These are phyloP conservation scores for Wallacemonas sp. DNA, from an alignment of 208 protist genomes.

Conservation along the genomic window DNA sequence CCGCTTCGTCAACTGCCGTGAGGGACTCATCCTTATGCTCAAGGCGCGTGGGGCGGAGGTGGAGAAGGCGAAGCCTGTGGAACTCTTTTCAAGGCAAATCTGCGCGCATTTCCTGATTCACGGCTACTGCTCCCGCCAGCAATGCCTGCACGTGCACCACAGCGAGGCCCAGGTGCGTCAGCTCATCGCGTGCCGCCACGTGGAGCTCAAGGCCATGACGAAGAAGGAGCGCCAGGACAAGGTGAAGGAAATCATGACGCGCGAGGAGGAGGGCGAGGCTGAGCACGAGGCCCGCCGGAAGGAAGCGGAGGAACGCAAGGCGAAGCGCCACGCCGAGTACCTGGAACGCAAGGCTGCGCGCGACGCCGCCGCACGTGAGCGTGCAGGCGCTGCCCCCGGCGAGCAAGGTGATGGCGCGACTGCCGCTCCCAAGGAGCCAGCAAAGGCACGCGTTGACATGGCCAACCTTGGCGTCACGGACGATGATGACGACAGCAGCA, in stretches of 20 bases:
- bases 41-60: slow-evolving; percentile 71
- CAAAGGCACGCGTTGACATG: background rate
- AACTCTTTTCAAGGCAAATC: slow-evolving; percentile 79
- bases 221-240: slow-evolving; percentile 77
- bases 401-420: too few species aligned
- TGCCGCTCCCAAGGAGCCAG: background rate
- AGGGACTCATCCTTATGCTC: slow-evolving; percentile 78
- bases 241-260: slow-evolving; percentile 53
- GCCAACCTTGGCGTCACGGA: slow-evolving; percentile 17
- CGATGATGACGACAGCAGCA: slow-evolving; percentile 21
- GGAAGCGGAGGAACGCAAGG: slow-evolving; percentile 15
- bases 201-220: slow-evolving; percentile 73
- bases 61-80: slow-evolving; percentile 80
- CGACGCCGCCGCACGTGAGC: background rate
- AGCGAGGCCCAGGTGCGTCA: slow-evolving; percentile 69
- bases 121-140: slow-evolving; percentile 71
- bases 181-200: slow-evolving; percentile 72
- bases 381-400: too few species aligned
- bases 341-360: slow-evolving; percentile 22
- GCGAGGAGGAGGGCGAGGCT: slow-evolving; percentile 52
- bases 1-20: slow-evolving; percentile 74
- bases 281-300: slow-evolving; percentile 42
- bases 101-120: slow-evolving; percentile 88
- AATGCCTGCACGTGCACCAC: slow-evolving; percentile 86
- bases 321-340: slow-evolving; percentile 1